Conservation (phyloP, 2,329 filamentous ascomycete species). For the Venturia oleaginea region DNA sequence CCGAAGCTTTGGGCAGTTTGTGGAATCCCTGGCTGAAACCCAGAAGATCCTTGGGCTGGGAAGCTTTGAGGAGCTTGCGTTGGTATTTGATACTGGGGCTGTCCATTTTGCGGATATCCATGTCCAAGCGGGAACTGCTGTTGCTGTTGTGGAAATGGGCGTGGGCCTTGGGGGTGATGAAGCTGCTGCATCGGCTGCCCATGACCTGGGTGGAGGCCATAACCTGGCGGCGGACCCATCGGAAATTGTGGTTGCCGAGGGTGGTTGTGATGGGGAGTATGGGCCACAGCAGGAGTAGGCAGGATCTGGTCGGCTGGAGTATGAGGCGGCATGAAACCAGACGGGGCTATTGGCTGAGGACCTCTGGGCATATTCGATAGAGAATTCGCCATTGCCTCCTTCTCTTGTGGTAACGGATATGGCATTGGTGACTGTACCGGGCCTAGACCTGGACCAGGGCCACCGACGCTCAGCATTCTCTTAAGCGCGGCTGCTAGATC, state of each 20-base stretch:
- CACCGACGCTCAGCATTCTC: constrained; percentile 36
- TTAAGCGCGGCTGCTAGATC: constrained; percentile 46
- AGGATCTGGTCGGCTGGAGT: constrained; percentile 49
- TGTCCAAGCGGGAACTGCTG: constrained; percentile 16
- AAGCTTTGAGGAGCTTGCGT: constrained; percentile 15
- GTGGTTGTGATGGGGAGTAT: constrained; percentile 48
- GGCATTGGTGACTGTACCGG: constrained; percentile 24
- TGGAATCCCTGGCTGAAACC: constrained; percentile 5
- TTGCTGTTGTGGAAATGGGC: constrained; percentile 17
- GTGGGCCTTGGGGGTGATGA: constrained; percentile 13
- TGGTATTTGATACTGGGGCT: constrained; percentile 16
- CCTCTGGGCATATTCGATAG: constrained; percentile 48
- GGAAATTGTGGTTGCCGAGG: constrained; percentile 41
- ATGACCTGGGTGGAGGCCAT: constrained; percentile 24
- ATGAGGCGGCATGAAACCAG: constrained; percentile 17
- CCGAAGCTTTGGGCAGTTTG: constrained; percentile 15
- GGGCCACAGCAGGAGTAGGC: constrained; percentile 43
- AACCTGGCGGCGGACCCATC: constrained; percentile 39
- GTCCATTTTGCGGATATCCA: constrained; percentile 9
- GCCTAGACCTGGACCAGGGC: constrained; percentile 32
- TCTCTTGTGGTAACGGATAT: constrained; percentile 23
- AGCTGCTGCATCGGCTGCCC: constrained; percentile 21
- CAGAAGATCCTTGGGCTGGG: background rate
- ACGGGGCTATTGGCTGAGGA: constrained; percentile 16
- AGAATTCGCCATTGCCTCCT: constrained; percentile 30